These are phyloP conservation scores for Huiozyma sinensis DNA, from an alignment of 805 yeast species.

Conservation along the genomic window DNA sequence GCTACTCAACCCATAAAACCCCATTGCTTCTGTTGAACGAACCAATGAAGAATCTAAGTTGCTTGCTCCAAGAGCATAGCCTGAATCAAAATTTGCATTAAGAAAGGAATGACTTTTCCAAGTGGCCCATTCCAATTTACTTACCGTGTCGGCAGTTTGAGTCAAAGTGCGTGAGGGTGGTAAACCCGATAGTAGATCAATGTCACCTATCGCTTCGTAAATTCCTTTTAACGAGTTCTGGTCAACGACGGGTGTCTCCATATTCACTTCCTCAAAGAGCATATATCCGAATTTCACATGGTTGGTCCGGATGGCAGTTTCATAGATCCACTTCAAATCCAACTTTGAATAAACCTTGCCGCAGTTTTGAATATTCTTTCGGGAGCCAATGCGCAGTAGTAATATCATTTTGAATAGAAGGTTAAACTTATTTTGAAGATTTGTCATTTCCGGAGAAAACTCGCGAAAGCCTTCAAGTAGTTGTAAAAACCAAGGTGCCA, in stretches of 20 bases:
- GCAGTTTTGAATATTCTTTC: slow-evolving; percentile 9
- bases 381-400: slow-evolving; percentile 19
- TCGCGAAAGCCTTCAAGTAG: background rate
- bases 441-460: background rate
- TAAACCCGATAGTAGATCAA: slow-evolving; percentile 55
- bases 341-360: slow-evolving; percentile 13
- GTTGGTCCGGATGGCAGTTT: slow-evolving; percentile 9
- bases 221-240: slow-evolving; percentile 22
- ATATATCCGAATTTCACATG: slow-evolving; percentile 25
- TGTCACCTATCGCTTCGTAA: slow-evolving; percentile 46
- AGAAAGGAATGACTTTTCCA: slow-evolving; percentile 41
- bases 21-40: slow-evolving; percentile 36
- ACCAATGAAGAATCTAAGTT: slow-evolving; percentile 15
- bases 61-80: slow-evolving; percentile 7
- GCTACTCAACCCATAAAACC: slow-evolving; percentile 48
- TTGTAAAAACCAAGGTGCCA: background rate
- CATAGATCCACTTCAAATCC: slow-evolving; percentile 6
- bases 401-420: slow-evolving; percentile 19
- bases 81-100: slow-evolving; percentile 47
- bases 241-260: slow-evolving; percentile 6
- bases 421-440: slow-evolving; percentile 6
- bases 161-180: slow-evolving; percentile 47
- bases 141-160: slow-evolving; percentile 37
- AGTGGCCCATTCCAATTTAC: slow-evolving; percentile 23
- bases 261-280: slow-evolving; percentile 27